Evolutionary conservation across 75 land plant genomes (phyloP), one percentile per base, ranked within the genome.

Genomic region (Ceratopteris richardii): DNA sequence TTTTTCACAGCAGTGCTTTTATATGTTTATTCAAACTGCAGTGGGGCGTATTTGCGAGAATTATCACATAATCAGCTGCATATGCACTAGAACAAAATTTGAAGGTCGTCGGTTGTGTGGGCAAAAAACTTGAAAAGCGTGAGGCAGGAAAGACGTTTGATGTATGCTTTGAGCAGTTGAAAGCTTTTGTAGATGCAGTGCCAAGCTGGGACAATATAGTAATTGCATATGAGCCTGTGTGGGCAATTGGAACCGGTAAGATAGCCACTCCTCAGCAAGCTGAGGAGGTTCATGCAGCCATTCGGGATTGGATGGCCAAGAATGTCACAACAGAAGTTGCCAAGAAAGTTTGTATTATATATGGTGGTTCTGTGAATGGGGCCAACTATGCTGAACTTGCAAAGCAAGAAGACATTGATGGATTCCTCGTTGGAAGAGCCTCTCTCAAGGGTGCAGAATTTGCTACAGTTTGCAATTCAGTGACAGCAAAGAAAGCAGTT

Each of bases 201-300:
- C 72, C 83, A 14, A 75, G 83, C 56, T 88, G 94, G 94, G 79
- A 78, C 40, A 63, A 82, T 58, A 60, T 92, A 30, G 97, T 92
- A 20, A 68, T 93, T 67, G 98, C 98, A 1, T 94, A 89, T 73
- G 96, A 94, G 72, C 91, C 96, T 31, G 98, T 94, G 11, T 94
- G 98, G 98, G 98, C 98, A 13, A 94, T 94, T 66, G 98, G 98
- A 29, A 94, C 98, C 26, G 96, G 96, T 43, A 89, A 94, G 74
- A 96, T 94, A 29, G 96, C 98, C 13, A 72, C 78, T 41, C 98
- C 96, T 4, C 57, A 67, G 60, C 98, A 94, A 62, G 98, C 98
- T n/a, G 90, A 93, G 64, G 98, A 93, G 59, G 98, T 93, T 20
- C 98, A 88, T 70, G 87, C 62, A 31, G 95, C 90, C 66, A 63